Evolutionary conservation across 176 grass and related monocot genomes (phyloP).

Genomic region (Musa acuminata): DNA sequence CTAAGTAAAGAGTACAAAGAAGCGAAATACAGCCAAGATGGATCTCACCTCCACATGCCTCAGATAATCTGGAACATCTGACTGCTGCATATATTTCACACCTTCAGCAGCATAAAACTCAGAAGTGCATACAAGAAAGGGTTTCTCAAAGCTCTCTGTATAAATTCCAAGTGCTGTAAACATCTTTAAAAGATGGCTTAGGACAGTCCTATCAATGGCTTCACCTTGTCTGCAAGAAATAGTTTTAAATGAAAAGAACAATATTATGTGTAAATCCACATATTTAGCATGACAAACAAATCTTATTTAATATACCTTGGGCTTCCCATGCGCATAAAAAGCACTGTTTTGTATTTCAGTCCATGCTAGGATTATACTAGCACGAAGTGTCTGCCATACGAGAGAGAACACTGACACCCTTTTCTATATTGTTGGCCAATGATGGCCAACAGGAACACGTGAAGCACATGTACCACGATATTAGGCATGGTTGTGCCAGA

Average conservation of each 20-base stretch:
- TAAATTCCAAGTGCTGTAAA: slow-evolving; percentile 96
- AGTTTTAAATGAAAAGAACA: background rate
- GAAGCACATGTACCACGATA: background rate
- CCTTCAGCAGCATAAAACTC: slow-evolving; percentile 97
- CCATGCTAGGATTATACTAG: too few species aligned
- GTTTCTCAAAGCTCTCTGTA: slow-evolving; percentile 77
- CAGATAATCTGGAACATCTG: slow-evolving; percentile 94
- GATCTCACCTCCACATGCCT: slow-evolving; percentile 79
- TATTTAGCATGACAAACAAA: background rate
- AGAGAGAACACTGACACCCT: too few species aligned
- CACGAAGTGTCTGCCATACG: too few species aligned
- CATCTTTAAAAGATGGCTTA: slow-evolving; percentile 99
- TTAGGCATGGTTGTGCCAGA: background rate
- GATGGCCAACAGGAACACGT: background rate
- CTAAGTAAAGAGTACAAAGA: slow-evolving; percentile 2
- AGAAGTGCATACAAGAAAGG: slow-evolving; percentile 83
- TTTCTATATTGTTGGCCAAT: too few species aligned
- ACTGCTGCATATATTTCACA: slow-evolving; percentile 96
- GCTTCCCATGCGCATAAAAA: too few species aligned
- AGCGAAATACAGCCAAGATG: background rate
- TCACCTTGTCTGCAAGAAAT: slow-evolving; percentile 66
- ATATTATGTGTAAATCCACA: background rate
- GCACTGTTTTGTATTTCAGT: too few species aligned
- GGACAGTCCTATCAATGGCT: slow-evolving; percentile 88
- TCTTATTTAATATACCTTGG: too few species aligned